phyloP scores from a whole-genome alignment of 345 rosid genomes.

The Cardiospermum halicacabum region DNA sequence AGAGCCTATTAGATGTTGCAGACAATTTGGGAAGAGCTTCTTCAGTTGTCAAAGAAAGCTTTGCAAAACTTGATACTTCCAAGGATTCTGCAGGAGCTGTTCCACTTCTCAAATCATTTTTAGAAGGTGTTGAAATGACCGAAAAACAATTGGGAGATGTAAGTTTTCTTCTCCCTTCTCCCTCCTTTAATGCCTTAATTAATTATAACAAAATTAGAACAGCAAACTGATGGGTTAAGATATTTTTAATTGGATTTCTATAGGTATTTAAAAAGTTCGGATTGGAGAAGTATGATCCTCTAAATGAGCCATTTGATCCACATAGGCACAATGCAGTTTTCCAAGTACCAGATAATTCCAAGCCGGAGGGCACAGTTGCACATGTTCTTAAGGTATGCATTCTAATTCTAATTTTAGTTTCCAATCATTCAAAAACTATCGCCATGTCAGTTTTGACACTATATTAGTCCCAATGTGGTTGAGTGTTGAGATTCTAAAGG shows the following conservation, averaged over 20 bases:
- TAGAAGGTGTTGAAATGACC: slow-evolving; percentile 98
- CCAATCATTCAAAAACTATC: neutral
- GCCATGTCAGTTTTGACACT: neutral
- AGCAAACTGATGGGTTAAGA: slow-evolving; percentile 12
- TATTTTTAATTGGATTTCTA: slow-evolving; percentile 6
- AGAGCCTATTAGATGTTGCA: slow-evolving; percentile 71
- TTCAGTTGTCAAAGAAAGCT: slow-evolving; percentile 73
- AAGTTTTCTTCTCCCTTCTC: neutral
- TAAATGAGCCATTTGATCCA: slow-evolving; percentile 84
- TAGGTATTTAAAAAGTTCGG: slow-evolving; percentile 80
- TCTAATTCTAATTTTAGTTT: neutral
- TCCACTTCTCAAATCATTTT: slow-evolving; percentile 65
- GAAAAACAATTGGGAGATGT: slow-evolving; percentile 92
- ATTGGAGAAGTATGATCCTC: slow-evolving; percentile 67
- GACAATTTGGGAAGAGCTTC: slow-evolving; percentile 97
- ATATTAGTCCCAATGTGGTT: neutral
- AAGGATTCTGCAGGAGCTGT: slow-evolving; percentile 55
- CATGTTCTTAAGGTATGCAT: slow-evolving; percentile 69
- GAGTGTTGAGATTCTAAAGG: neutral
- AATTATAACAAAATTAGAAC: neutral
- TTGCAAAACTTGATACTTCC: slow-evolving; percentile 60
- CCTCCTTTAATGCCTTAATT: neutral
- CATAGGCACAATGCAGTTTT: slow-evolving; percentile 80
- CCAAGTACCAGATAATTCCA: slow-evolving; percentile 74
- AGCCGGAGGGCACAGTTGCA: slow-evolving; percentile 82